phyloP scores from a whole-genome alignment of 179 eudicot species.

The Corrigiola litoralis region DNA sequence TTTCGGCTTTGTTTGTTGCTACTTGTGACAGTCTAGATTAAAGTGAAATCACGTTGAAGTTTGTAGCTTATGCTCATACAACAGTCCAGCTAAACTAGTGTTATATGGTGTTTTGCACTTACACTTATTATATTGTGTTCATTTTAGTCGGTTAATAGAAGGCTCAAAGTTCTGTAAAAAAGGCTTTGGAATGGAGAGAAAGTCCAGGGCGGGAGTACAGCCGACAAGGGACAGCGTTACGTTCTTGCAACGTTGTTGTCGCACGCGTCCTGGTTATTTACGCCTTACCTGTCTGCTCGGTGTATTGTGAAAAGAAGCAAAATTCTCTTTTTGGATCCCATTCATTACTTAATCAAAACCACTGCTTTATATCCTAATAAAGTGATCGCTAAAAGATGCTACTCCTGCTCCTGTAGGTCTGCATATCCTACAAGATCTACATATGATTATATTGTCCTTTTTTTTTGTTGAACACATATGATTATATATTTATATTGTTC shows the following conservation, averaged over 20 bases:
- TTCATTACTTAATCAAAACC: background rate
- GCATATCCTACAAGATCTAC: too few relatives aligned
- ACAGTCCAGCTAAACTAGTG: background rate
- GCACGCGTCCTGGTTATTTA: conserved; percentile 10
- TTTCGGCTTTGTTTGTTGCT: background rate
- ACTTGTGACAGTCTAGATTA: too few relatives aligned
- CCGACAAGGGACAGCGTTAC: conserved; percentile 3
- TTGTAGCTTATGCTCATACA: background rate
- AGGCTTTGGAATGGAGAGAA: background rate
- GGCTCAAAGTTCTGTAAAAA: background rate
- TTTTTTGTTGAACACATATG: too few relatives aligned
- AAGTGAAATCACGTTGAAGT: too few relatives aligned
- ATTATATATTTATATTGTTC: too few relatives aligned
- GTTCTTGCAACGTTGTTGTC: conserved; percentile 6
- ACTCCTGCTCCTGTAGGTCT: too few relatives aligned
- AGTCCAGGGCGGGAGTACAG: too few relatives aligned
- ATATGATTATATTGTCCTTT: too few relatives aligned
- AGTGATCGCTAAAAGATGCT: too few relatives aligned
- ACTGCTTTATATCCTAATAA: too few relatives aligned
- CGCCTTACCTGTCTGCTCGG: background rate
- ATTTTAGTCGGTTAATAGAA: background rate
- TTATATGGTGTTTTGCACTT: background rate
- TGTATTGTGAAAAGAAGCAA: background rate
- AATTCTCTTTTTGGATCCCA: background rate
- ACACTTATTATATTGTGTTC: background rate